A percentile compares a stretch with the other conserved stretches of the same genome.
Conservation (phyloP, 2,329 filamentous ascomycete species). For the Elsinoe necatrix region DNA sequence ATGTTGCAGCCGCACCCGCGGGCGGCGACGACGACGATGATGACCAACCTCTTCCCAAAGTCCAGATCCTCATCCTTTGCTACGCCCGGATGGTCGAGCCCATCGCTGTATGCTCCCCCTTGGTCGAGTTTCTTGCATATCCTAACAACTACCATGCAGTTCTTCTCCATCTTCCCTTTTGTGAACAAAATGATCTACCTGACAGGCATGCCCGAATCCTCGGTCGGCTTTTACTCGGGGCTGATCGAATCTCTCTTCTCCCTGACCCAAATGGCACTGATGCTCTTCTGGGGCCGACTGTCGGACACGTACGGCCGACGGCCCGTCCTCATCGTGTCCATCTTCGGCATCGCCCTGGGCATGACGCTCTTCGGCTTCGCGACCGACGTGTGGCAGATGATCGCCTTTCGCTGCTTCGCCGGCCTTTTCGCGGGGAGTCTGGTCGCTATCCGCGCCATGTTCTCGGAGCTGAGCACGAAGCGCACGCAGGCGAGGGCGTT, state of each 20-base stretch:
- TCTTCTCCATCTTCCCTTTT: slow-evolving; percentile 75
- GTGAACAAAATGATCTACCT: slow-evolving; percentile 67
- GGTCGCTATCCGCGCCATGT: slow-evolving; percentile 68
- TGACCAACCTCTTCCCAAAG: slow-evolving; percentile 46
- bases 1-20: neutral
- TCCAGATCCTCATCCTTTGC: slow-evolving; percentile 66
- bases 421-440: slow-evolving; percentile 67
- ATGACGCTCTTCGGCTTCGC: slow-evolving; percentile 62
- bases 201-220: slow-evolving; percentile 55
- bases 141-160: slow-evolving; percentile 29
- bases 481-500: slow-evolving; percentile 66
- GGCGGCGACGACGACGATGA: slow-evolving; percentile 24
- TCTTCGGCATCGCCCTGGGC: slow-evolving; percentile 54
- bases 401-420: slow-evolving; percentile 60
- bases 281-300: slow-evolving; percentile 63
- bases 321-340: slow-evolving; percentile 59
- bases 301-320: slow-evolving; percentile 64
- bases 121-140: too few species aligned
- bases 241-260: slow-evolving; percentile 66
- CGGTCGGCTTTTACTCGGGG: slow-evolving; percentile 72
- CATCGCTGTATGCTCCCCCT: slow-evolving; percentile 42
- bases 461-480: slow-evolving; percentile 61
- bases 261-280: slow-evolving; percentile 65
- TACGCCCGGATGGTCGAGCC: slow-evolving; percentile 66
- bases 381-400: slow-evolving; percentile 62